Evolutionary conservation across 495 filamentous ascomycete genomes (phyloP).

Genomic region (Staphylotrichum tortipilum): DNA sequence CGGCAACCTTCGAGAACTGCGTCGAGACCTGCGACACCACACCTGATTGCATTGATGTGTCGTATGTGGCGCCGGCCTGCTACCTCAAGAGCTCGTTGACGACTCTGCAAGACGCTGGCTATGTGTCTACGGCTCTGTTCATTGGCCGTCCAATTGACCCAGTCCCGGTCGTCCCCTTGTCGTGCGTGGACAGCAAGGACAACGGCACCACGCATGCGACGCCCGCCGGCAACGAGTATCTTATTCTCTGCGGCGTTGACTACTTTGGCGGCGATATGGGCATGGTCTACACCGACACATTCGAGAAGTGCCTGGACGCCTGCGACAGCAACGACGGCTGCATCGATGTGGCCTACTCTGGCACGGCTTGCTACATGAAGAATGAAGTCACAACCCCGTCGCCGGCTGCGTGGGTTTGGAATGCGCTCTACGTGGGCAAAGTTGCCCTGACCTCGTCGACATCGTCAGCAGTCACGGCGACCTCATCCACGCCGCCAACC

Average conservation of each 20-base stretch:
- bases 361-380: neutral
- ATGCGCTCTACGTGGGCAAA: neutral
- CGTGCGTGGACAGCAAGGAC: neutral
- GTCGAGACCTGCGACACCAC: neutral
- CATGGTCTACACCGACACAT: neutral
- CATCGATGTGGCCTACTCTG: neutral
- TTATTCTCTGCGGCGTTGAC: neutral
- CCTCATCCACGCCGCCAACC: no score
- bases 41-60: neutral
- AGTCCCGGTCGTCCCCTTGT: neutral
- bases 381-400: neutral
- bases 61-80: neutral
- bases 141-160: neutral
- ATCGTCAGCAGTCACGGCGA: neutral
- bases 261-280: neutral
- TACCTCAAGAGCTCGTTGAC: neutral
- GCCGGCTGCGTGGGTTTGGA: neutral
- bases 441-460: neutral
- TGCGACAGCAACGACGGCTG: neutral
- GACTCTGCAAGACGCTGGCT: neutral
- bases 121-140: neutral
- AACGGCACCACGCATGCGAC: neutral
- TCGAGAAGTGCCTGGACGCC: neutral
- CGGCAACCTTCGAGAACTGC: neutral
- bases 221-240: neutral